Conservation (phyloP, 108 stramenopile genomes). For the Schizochytrium sp. region DNA sequence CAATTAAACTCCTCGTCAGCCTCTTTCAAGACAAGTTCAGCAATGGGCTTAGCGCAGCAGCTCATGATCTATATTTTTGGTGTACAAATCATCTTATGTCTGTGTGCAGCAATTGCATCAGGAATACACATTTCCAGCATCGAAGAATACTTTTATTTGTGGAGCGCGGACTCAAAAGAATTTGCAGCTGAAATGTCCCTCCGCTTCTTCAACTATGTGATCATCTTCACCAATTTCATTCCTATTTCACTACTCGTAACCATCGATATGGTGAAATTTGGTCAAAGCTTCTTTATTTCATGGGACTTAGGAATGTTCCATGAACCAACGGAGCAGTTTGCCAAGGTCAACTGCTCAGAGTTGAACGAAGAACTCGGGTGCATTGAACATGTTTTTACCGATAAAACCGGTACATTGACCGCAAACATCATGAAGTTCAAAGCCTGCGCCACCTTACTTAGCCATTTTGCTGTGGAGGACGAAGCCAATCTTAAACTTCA, state of each 20-base stretch:
- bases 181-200: background rate
- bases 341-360: conserved; percentile 58
- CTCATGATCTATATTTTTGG: conserved; percentile 54
- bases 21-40: conserved; percentile 25
- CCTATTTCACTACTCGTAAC: conserved; percentile 70
- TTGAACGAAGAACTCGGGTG: conserved; percentile 68
- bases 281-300: conserved; percentile 61
- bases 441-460: conserved; percentile 81
- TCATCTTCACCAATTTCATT: conserved; percentile 75
- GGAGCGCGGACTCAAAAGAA: background rate
- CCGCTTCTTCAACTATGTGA: conserved; percentile 82
- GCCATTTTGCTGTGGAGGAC: background rate
- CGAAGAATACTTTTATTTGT: background rate
- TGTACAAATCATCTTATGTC: background rate
- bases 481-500: background rate
- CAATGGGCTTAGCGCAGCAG: background rate
- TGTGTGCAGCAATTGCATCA: background rate
- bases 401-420: conserved; percentile 74
- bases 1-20: background rate
- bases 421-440: conserved; percentile 83
- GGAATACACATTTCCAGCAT: background rate
- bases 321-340: background rate
- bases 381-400: conserved; percentile 69
- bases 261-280: conserved; percentile 63
- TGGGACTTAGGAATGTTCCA: conserved; percentile 68